Evolutionary conservation across 768 basidiomycete species (phyloP).

Genomic region (Phylloporus scabripes): DNA sequence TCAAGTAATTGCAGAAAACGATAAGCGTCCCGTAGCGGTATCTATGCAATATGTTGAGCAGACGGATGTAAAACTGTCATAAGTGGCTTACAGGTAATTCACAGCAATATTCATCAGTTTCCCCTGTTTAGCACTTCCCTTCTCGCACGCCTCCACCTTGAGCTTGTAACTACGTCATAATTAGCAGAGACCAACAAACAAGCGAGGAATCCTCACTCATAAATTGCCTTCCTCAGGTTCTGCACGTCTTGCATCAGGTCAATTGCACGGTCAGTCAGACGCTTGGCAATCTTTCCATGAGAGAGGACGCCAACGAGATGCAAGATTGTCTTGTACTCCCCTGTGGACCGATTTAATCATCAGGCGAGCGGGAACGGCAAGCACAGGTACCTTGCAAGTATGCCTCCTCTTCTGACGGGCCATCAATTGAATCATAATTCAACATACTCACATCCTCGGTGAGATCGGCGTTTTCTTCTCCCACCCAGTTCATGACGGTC

Average conservation of each 20-base stretch:
- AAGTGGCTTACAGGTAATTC: constrained; percentile 71
- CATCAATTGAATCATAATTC: constrained; percentile 68
- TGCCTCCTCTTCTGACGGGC: constrained; percentile 81
- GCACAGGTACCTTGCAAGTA: constrained; percentile 67
- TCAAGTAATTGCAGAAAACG: constrained; percentile 91
- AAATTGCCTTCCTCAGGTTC: constrained; percentile 92
- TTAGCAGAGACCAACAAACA: constrained; percentile 1
- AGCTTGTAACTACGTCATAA: constrained; percentile 69
- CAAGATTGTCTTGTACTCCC: constrained; percentile 95
- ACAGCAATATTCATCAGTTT: constrained; percentile 72
- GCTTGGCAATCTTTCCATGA: constrained; percentile 90
- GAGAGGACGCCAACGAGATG: constrained; percentile 90
- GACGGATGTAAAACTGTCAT: constrained; percentile 6
- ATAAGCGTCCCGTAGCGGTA: constrained; percentile 90
- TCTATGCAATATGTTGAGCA: constrained; percentile 32
- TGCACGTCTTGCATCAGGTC: constrained; percentile 96
- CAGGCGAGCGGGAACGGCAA: neutral
- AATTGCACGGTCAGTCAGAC: constrained; percentile 80
- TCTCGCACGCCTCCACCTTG: constrained; percentile 78
- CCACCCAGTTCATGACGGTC: constrained; percentile 58
- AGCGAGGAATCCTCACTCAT: constrained; percentile 57
- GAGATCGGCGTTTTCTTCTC: constrained; percentile 35
- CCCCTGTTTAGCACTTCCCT: constrained; percentile 69
- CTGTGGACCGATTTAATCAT: constrained; percentile 35
- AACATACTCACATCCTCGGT: constrained; percentile 35